Conservation (phyloP, 495 filamentous ascomycete species). For the Hypoxylon cercidicola region DNA sequence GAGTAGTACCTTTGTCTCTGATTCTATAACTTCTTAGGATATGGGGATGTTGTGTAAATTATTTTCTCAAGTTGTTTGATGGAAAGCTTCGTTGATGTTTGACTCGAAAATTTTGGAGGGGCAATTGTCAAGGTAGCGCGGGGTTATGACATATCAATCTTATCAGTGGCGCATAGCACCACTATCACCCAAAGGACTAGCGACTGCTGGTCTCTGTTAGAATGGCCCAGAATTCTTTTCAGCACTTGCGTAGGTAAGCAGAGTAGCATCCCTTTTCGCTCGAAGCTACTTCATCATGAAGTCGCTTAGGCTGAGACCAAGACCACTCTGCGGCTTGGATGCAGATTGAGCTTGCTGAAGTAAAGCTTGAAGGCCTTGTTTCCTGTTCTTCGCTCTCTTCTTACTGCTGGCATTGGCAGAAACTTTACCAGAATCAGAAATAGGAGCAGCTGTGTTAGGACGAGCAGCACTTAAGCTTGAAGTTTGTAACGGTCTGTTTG, state of each 20-base stretch:
- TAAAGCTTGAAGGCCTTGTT: constrained; percentile 64
- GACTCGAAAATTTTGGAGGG: constrained; percentile 52
- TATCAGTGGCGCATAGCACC: constrained; percentile 27
- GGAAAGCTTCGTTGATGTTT: constrained; percentile 18
- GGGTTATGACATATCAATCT: constrained; percentile 43
- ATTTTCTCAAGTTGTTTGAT: not conserved
- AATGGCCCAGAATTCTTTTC: constrained; percentile 32
- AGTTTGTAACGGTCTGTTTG: constrained; percentile 13
- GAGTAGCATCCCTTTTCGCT: not conserved
- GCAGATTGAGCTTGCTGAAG: constrained; percentile 55
- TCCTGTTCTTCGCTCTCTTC: constrained; percentile 63
- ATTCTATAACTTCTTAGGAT: not conserved
- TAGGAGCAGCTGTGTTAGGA: constrained; percentile 3
- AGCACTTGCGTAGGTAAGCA: constrained; percentile 14
- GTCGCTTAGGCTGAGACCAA: constrained; percentile 61
- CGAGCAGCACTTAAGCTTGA: not conserved
- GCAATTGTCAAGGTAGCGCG: constrained; percentile 42
- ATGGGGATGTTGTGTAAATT: not conserved
- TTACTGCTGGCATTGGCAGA: constrained; percentile 61
- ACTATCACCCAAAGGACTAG: constrained; percentile 33
- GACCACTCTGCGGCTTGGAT: constrained; percentile 47
- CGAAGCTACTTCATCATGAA: constrained; percentile 60
- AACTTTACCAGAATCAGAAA: constrained; percentile 21
- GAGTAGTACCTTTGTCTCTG: not conserved
- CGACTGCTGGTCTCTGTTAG: constrained; percentile 28